These are phyloP conservation scores for Penicillium argentinense DNA, from an alignment of 495 filamentous ascomycete species.

Conservation along the genomic window DNA sequence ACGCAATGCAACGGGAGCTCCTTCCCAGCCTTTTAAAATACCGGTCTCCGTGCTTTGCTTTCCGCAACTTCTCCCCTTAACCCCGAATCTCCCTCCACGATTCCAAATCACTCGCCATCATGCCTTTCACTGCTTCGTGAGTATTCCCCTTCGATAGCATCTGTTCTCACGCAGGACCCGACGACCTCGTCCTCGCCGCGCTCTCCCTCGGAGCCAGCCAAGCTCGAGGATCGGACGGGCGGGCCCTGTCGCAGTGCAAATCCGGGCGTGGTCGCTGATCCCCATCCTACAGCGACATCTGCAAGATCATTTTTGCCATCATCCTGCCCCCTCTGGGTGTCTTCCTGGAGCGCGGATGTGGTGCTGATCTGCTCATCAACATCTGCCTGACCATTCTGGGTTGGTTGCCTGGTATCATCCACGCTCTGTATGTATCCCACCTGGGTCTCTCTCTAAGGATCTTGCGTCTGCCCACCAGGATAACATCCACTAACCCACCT, in stretches of 20 bases:
- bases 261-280: no score
- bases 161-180: neutral
- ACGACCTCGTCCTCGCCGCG: no score
- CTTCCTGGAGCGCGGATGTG: constrained; percentile 86
- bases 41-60: constrained; percentile 14
- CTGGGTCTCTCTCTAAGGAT: neutral
- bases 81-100: neutral
- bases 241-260: neutral
- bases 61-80: constrained; percentile 1
- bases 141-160: constrained; percentile 7
- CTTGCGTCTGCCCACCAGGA: neutral
- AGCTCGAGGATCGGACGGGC: neutral
- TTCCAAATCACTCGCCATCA: constrained; percentile 31
- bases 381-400: constrained; percentile 82
- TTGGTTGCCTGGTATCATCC: constrained; percentile 74
- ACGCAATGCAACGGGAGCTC: constrained; percentile 20
- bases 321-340: constrained; percentile 87
- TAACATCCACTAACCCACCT: constrained; percentile 4
- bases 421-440: constrained; percentile 59
- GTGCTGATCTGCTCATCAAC: constrained; percentile 82
- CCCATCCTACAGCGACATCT: constrained; percentile 65
- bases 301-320: constrained; percentile 88
- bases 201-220: neutral
- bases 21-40: constrained; percentile 21
- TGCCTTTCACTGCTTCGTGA: constrained; percentile 68